Evolutionary conservation across 805 yeast species (phyloP).

Genomic region (Yamadazyma kitorensis): DNA sequence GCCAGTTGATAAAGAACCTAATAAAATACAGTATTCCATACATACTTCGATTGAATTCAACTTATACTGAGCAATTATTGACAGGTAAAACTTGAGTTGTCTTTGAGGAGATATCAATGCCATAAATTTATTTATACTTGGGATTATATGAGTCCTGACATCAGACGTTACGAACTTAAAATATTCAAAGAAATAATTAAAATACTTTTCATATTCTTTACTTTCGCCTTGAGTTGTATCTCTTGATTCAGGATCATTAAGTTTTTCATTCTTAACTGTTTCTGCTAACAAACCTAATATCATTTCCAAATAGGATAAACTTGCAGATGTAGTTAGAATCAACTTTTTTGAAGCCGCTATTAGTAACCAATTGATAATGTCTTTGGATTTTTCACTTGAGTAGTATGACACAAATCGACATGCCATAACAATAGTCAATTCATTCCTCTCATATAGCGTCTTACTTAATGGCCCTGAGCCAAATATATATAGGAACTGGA

Average conservation of each 20-base stretch:
- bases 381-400: background rate
- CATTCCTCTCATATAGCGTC: constrained; percentile 9
- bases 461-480: constrained; percentile 9
- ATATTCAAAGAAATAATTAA: constrained; percentile 1
- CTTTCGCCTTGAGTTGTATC: no score
- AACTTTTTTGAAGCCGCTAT: constrained; percentile 8
- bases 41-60: constrained; percentile 1
- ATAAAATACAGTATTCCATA: constrained; percentile 10
- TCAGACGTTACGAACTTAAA: constrained; percentile 6
- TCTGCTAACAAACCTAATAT: constrained; percentile 3
- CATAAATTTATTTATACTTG: constrained; percentile 7
- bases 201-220: background rate
- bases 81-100: constrained; percentile 8
- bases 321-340: constrained; percentile 5
- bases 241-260: background rate
- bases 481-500: constrained; percentile 3
- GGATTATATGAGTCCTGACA: constrained; percentile 3
- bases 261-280: background rate
- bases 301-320: constrained; percentile 4
- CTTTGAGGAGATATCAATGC: background rate
- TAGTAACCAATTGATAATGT: constrained; percentile 11
- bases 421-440: constrained; percentile 5
- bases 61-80: constrained; percentile 5
- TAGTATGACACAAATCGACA: constrained; percentile 3
- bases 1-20: constrained; percentile 5